Evolutionary conservation across 495 filamentous ascomycete species (phyloP).

Genomic region (Hypoxylon perforatum): DNA sequence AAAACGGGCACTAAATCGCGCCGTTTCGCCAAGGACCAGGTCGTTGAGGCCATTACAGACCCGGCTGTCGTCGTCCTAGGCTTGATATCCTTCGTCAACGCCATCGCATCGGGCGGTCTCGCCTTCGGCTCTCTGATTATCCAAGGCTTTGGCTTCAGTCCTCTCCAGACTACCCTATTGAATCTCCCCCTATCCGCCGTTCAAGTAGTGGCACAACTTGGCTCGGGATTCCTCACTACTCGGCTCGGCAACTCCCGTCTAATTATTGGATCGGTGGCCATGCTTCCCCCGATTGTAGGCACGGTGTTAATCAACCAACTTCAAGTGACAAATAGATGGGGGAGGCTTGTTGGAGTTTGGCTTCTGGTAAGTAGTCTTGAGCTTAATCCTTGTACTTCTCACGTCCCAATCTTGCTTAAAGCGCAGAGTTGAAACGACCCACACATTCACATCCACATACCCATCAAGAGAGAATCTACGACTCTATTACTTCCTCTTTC

Average conservation of each 20-base stretch:
- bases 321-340: constrained; percentile 23
- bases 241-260: constrained; percentile 23
- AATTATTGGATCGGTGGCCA: constrained; percentile 32
- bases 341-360: constrained; percentile 36
- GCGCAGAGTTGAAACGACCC: background rate
- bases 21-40: constrained; percentile 43
- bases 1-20: constrained; percentile 47
- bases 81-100: constrained; percentile 46
- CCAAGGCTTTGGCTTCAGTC: constrained; percentile 67
- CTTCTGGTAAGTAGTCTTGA: constrained; percentile 24
- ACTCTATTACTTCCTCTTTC: background rate
- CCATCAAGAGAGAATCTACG: no score
- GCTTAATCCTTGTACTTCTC: no score
- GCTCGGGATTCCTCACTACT: constrained; percentile 15
- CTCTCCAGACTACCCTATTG: constrained; percentile 60
- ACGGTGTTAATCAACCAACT: constrained; percentile 38
- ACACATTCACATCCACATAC: background rate
- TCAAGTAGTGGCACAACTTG: constrained; percentile 31
- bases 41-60: constrained; percentile 44
- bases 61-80: constrained; percentile 41
- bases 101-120: constrained; percentile 40
- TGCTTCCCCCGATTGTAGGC: constrained; percentile 39
- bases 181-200: constrained; percentile 36
- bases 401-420: background rate
- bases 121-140: constrained; percentile 65